A percentile compares a stretch with the other conserved stretches of the same genome.
Conservation (phyloP, 2,329 filamentous ascomycete genomes). For the Penicillium sp. region DNA sequence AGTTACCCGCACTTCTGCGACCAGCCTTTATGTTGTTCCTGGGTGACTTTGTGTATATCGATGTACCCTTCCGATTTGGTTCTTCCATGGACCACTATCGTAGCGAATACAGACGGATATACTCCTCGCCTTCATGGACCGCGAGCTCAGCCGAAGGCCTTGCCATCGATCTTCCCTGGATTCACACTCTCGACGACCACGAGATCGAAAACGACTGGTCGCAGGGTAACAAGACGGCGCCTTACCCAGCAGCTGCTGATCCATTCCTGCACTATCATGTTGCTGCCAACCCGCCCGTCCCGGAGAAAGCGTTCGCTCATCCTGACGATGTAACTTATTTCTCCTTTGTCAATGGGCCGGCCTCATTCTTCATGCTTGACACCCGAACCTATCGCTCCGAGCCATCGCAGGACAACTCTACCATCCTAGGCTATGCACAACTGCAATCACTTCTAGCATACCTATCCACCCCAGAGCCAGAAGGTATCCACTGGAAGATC, state of each 20-base stretch:
- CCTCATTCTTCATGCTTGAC: slow-evolving; percentile 93
- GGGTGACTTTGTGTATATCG: slow-evolving; percentile 60
- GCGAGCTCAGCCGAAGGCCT: slow-evolving; percentile 67
- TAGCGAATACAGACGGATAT: slow-evolving; percentile 92
- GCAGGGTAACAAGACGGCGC: slow-evolving; percentile 75
- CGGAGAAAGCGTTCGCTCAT: slow-evolving; percentile 56
- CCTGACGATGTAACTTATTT: slow-evolving; percentile 77
- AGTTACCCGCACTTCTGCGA: slow-evolving; percentile 63
- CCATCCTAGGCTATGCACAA: slow-evolving; percentile 84
- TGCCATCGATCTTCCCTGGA: slow-evolving; percentile 76
- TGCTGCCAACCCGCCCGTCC: slow-evolving; percentile 76
- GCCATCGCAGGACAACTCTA: slow-evolving; percentile 64
- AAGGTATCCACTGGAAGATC: slow-evolving; percentile 90
- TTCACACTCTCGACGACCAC: slow-evolving; percentile 95
- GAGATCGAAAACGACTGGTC: slow-evolving; percentile 94
- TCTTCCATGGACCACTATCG: slow-evolving; percentile 76
- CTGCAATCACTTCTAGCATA: slow-evolving; percentile 79
- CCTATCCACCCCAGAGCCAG: slow-evolving; percentile 73
- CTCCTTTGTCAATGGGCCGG: slow-evolving; percentile 85
- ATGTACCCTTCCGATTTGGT: slow-evolving; percentile 83
- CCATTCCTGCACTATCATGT: slow-evolving; percentile 89
- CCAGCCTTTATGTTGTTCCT: slow-evolving; percentile 66
- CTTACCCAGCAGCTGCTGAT: slow-evolving; percentile 79
- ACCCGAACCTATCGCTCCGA: slow-evolving; percentile 81
- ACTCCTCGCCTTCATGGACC: slow-evolving; percentile 89